Base-by-base conservation (phyloP, 352 stramenopile genomes). In the Globisporangium sylvaticum region DNA sequence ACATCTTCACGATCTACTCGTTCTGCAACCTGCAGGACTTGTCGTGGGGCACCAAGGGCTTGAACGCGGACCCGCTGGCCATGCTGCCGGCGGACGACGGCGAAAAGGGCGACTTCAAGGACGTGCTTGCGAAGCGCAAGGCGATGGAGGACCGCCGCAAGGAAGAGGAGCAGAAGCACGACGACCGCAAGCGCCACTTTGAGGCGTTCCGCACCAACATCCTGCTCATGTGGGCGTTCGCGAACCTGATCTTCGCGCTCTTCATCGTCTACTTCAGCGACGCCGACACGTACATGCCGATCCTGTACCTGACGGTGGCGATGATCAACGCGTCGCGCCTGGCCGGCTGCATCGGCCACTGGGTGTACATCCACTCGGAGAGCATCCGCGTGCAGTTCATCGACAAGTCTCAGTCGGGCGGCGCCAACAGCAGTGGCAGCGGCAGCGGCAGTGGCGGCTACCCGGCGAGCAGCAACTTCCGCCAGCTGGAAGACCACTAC, bases 1-100 rank as follows among this genome's bases (percentile, higher is more conserved):
- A 94, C 71, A 95, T 95, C 58, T 92, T 95, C 59, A 92, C 84
- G 25, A 91, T 96, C 63, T 96, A 95, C 82, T 94, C 86, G 59
- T 95, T 94, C 72, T 96, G 84, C 65, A 95, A 95, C 76, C 73
- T 96, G 31, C 87, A 96, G 34, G 84, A 96, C 63, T 73, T 96
- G 59, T 94, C 84, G 15, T 96, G 89, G 89, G 89, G 89, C 8
- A 96, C 87, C 1, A 93, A 92, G 57, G 88, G 88, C 0, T 65
- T 94, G 1, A 62, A 81, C 31, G 70, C 84, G 27, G 84, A 91
- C 53, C 83, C 84, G n/a, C 56, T 80, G 18, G 70, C 78, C 1
- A 64, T 83, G 52, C 67, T 65, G 2, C 67, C 69, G 0, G 58
- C 75, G 3, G 83, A 92, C 34, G 82, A 92, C 27, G 77, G 77